A percentile compares a stretch with the other conserved stretches of the same genome.
Conservation (phyloP, 2,329 filamentous ascomycete genomes). For the Hypoxylon sp. region DNA sequence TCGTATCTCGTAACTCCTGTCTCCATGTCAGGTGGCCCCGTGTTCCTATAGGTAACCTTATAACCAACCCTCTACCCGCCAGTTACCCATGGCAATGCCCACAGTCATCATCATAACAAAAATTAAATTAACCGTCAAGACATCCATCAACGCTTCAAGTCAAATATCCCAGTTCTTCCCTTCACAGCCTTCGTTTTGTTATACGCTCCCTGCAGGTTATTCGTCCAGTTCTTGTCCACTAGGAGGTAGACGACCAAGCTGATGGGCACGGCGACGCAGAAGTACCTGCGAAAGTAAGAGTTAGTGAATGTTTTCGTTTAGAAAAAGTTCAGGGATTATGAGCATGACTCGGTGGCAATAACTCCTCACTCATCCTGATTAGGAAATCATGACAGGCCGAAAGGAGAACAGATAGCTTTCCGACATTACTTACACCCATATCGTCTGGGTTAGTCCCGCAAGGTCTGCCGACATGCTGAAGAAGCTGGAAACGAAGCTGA, state of each 20-base stretch:
- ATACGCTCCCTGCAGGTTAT: conserved; percentile 24
- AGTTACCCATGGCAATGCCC: not conserved
- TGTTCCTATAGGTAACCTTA: not conserved
- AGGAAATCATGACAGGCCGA: not conserved
- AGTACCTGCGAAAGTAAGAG: conserved; percentile 28
- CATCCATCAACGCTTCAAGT: not conserved
- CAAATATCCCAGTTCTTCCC: not conserved
- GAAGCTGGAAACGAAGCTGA: conserved; percentile 49
- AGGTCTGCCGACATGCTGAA: conserved; percentile 49
- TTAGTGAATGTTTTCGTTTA: not conserved
- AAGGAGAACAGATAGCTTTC: not conserved
- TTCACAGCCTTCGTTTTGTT: conserved; percentile 7
- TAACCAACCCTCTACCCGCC: not conserved
- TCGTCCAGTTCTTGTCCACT: conserved; percentile 43
- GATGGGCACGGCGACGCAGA: conserved; percentile 48
- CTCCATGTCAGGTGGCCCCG: conserved; percentile 3
- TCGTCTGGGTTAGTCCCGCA: conserved; percentile 36
- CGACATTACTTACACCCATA: conserved; percentile 37
- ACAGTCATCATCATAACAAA: not conserved
- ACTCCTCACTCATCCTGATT: not conserved
- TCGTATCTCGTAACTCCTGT: conserved; percentile 27
- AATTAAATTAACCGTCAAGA: not conserved
- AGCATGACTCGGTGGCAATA: not conserved
- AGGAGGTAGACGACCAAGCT: conserved; percentile 43
- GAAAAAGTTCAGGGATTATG: not conserved